A percentile compares a stretch with the other conserved stretches of the same genome.
phyloP scores from a whole-genome alignment of 257 asterid species.

The Nicotiana tabacum region DNA sequence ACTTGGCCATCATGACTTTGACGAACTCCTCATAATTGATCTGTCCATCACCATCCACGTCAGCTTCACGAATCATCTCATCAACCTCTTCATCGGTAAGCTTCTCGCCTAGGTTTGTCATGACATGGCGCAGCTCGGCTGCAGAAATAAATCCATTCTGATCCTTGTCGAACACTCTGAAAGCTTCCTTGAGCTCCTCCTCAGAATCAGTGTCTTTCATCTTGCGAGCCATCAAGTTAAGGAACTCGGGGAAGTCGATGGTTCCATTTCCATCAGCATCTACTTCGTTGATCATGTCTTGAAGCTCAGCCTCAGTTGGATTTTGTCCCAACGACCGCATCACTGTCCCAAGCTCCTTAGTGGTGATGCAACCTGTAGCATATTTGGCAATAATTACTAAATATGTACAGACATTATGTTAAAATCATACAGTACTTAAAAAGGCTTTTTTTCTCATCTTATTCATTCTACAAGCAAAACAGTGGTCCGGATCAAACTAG shows the following conservation, averaged over 20 bases:
- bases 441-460: background rate
- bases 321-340: background rate
- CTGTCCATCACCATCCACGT: conserved; percentile 3
- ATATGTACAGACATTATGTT: background rate
- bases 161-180: conserved; percentile 4
- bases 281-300: conserved; percentile 10
- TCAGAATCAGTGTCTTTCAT: conserved; percentile 7
- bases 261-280: conserved; percentile 13
- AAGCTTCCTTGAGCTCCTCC: conserved; percentile 9
- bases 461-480: background rate
- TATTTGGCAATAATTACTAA: background rate
- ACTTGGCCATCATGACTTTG: conserved; percentile 21
- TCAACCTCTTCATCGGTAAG: conserved; percentile 5
- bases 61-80: conserved; percentile 10
- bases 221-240: conserved; percentile 5
- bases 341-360: conserved; percentile 9
- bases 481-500: background rate
- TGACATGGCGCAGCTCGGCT: conserved; percentile 8
- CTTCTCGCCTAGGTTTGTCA: conserved; percentile 7
- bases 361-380: conserved; percentile 3
- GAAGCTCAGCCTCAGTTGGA: conserved; percentile 13
- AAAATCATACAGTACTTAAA: background rate
- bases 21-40: conserved; percentile 3
- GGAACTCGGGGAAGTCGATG: background rate
- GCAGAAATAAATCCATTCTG: conserved; percentile 6